These are phyloP conservation scores for Macrolepiota dolichaula DNA, from an alignment of 768 basidiomycete genomes.

Conservation along the genomic window DNA sequence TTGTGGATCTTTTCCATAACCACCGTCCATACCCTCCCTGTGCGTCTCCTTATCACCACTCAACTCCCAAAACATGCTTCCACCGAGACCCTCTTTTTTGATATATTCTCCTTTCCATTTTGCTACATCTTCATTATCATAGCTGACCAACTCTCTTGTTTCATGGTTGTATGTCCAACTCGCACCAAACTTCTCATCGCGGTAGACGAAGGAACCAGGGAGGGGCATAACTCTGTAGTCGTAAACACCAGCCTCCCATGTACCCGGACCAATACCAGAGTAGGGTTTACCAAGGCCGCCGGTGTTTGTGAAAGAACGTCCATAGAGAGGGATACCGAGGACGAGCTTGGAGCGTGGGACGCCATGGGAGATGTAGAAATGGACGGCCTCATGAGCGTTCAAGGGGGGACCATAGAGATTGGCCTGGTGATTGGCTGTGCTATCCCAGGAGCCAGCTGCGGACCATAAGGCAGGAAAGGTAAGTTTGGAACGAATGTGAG, in stretches of 20 bases:
- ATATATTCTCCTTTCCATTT: conserved; percentile 82
- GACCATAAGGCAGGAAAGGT: not conserved
- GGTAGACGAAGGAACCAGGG: conserved; percentile 60
- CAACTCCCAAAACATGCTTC: conserved; percentile 95
- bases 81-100: conserved; percentile 69
- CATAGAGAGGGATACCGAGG: conserved; percentile 91
- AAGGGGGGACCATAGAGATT: conserved; percentile 71
- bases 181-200: conserved; percentile 66
- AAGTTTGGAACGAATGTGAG: not conserved
- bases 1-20: conserved; percentile 70
- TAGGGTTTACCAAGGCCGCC: conserved; percentile 78
- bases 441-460: conserved; percentile 76
- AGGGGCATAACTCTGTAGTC: conserved; percentile 91
- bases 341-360: conserved; percentile 79
- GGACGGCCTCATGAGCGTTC: conserved; percentile 59
- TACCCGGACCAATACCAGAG: conserved; percentile 80
- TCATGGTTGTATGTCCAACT: conserved; percentile 81
- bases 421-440: conserved; percentile 77
- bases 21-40: conserved; percentile 72
- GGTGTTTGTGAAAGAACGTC: conserved; percentile 85
- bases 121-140: conserved; percentile 69
- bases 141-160: conserved; percentile 80
- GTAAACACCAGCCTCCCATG: conserved; percentile 89
- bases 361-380: conserved; percentile 69
- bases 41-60: conserved; percentile 76